Base-by-base conservation (phyloP, 2,329 filamentous ascomycete genomes). In the Exophiala xenobiotica region DNA sequence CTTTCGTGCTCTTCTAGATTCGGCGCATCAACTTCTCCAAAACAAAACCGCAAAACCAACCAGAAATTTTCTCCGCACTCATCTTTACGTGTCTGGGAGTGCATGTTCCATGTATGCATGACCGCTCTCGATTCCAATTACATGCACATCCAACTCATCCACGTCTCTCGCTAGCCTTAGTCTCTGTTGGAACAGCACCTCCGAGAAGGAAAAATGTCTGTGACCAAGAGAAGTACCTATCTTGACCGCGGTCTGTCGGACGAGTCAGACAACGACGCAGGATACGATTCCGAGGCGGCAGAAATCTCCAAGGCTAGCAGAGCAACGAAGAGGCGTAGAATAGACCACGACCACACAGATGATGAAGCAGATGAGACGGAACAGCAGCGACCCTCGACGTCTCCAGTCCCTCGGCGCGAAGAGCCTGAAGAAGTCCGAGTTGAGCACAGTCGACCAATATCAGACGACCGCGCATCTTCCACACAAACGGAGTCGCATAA, bases 401-500 rank as follows among this genome's bases (percentile, higher is more conserved):
- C 31, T 16, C 31, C 31, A 14, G 5, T 16, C 6, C 31, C 31
- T 35, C 12, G n/a, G n/a, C 31, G 9, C 3, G 31, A 35, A 5
- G n/a, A 14, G 18, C 31, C 31, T 35, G 20, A 22, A 9, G 11
- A 40, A 3, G n/a, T 16, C 31, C n/a, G n/a, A 9, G 31, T 5
- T 16, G 31, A 35, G 12, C 6, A 14, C 12, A 35, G 2, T 16
- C 2, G 9, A 4, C n/a, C 11, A 6, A 14, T 16, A 35, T 16
- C n/a, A 12, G n/a, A 35, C 31, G 6, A 35, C n/a, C 6, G 7
- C 31, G 12, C 31, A 14, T 2, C 31, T 6, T 35, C 31, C 31
- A 31, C 12, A 7, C 54, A 37, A 16, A 51, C 81, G 62, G 81
- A 73, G 65, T 85, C 85, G 44, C 73, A 64, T 19, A 76, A 72